Base-by-base conservation (phyloP, 2,329 filamentous ascomycete species). In the Cladosporium sp. region DNA sequence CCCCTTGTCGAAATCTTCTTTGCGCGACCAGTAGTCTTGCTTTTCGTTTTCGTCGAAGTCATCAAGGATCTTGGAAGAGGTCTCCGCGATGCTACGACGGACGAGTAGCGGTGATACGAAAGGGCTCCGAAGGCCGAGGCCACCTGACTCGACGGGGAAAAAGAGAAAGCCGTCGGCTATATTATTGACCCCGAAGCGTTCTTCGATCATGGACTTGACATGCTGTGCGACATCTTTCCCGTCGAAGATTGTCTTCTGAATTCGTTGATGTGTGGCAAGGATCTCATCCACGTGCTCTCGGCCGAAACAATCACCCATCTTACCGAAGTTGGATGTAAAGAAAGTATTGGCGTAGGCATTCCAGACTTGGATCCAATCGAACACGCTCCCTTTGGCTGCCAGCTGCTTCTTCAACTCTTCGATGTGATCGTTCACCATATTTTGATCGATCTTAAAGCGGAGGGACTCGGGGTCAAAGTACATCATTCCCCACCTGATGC, bases 401-500 rank as follows among this genome's bases (percentile, higher is more conserved):
- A 86, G 75, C 57, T 86, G 83, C 3, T 71, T 73, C 27, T 73
- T 72, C 3, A 86, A 73, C 60, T 86, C 82, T 2, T 70, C 62
- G 48, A 84, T 79, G 55, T 86, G 83, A 20, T 71, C 65, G 54
- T 83, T 76, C 0, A 86, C 80, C 66, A 80, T 73, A 0, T 58
- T 54, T 56, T 82, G 76, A 55, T 85, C 79, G 48, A 86, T 84
- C 43, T 78, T 67, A 58, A 84, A 86, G 7, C 71, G 72, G 7
- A 79, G 78, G 0, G 73, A 70, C 22, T 68, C 56, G 1, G 77
- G 66, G 27, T 82, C 77, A 3, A 86, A 69, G 34, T 70, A 70
- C 19, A 86, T 70, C 58, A 84, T 82, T 0, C 80, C 81, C 79
- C 80, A 83, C 29, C 74, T 70, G 34, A 84, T 77, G 6, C 77